Evolutionary conservation across 176 grass and related monocot genomes (phyloP), one percentile per base, ranked within the genome.

Genomic region (Puccinellia tenuiflora): DNA sequence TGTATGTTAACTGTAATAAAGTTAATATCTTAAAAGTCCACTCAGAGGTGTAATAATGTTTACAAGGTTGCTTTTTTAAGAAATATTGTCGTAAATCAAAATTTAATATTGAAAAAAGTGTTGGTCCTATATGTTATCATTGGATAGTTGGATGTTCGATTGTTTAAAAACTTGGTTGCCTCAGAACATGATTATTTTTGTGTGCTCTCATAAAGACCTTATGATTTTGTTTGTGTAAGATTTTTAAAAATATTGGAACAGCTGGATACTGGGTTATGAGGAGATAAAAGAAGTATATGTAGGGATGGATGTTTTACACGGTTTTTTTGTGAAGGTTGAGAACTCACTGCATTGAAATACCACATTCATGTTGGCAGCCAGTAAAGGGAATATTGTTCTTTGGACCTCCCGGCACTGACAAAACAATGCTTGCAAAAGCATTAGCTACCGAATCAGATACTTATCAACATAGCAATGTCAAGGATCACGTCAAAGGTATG

Each of bases 391-490:
- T 97, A 88, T 77, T 97, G 77, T 92, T 94, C 55, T 97, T 97
- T 94, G 94, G 94, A 24, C 92, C 94, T 84, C 92, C 94, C 69
- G 94, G 94, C 52, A 94, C 88, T 22, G 94, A 92, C 33, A 97
- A 97, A 88, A 97, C 92, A 61, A 92, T 97, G 92, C 86, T 97
- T 47, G 94, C 92, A 29, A 97, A 97, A 90, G 94, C 94, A 47
- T 87, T 97, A 87, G 90, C 91, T 51, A 94, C 92, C 16, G 92
- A 97, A 81, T 88, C 90, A 73, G 94, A 90, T 85, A 77, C 94
- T 97, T 79, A 97, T 97, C 53, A 90, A 97, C 69, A 79, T 94
- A 72, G 88, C 94, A 52, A 92, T 97, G 85, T 90, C 94, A 85
- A 94, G 80, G 80, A 94, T 97, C 73, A 80, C 83, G 14, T 94